phyloP scores from a whole-genome alignment of 441 rosid genomes.

The Populus hybrid region DNA sequence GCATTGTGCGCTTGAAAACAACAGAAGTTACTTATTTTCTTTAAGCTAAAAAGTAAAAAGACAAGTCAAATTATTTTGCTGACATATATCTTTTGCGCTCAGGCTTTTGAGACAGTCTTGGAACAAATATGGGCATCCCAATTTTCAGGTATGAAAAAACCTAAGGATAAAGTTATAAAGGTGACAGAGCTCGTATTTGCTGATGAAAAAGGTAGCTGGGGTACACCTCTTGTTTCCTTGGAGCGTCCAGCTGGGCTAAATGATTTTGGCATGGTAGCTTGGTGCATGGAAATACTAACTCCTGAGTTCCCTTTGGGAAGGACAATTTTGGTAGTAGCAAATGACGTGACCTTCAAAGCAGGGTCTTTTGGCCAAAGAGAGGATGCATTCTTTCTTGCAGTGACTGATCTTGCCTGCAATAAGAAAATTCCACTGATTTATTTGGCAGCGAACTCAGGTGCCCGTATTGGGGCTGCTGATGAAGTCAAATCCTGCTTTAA shows the following conservation, averaged over 20 bases:
- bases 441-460: slow-evolving; percentile 99
- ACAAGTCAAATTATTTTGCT: slow-evolving; percentile 19
- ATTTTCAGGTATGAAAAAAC: slow-evolving; percentile 41
- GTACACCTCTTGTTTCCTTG: slow-evolving; percentile 60
- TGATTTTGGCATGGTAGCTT: slow-evolving; percentile 97
- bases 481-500: slow-evolving; percentile 92
- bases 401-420: slow-evolving; percentile 89
- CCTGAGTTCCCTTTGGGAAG: slow-evolving; percentile 99
- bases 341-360: slow-evolving; percentile 96
- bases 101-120: slow-evolving; percentile 95
- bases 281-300: slow-evolving; percentile 89
- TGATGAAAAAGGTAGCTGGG: slow-evolving; percentile 59
- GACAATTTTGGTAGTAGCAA: slow-evolving; percentile 68
- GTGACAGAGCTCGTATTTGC: slow-evolving; percentile 86
- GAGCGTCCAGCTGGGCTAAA: slow-evolving; percentile 79
- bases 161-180: slow-evolving; percentile 48
- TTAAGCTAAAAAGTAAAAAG: not conserved
- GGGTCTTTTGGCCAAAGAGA: slow-evolving; percentile 99
- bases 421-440: slow-evolving; percentile 91
- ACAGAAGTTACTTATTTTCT: not conserved
- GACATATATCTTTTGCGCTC: slow-evolving; percentile 27
- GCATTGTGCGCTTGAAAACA: slow-evolving; percentile 13
- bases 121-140: slow-evolving; percentile 77
- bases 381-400: slow-evolving; percentile 95
- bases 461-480: slow-evolving; percentile 96